These are phyloP conservation scores for Angomonas ambiguus DNA, from an alignment of 208 protist genomes.

Conservation along the genomic window DNA sequence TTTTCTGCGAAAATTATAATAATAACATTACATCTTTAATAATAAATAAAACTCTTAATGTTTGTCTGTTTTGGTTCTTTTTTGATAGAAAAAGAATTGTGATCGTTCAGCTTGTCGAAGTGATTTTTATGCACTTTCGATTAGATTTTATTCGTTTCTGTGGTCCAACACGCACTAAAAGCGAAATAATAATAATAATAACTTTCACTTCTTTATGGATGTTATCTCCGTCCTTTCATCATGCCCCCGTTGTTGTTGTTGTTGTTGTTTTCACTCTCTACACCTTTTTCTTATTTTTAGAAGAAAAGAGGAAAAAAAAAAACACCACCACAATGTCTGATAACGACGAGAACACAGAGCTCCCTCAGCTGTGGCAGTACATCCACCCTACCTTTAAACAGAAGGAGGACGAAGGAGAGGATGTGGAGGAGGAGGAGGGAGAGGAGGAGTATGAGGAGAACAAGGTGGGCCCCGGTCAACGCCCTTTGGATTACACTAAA, in stretches of 20 bases:
- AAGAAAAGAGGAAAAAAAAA: slow-evolving; percentile 11
- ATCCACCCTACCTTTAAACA: slow-evolving; percentile 60
- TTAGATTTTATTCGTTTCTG: not conserved
- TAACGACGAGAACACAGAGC: slow-evolving; percentile 53
- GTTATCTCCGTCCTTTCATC: not conserved
- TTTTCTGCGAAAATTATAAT: too few species aligned
- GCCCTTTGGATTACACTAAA: slow-evolving; percentile 54
- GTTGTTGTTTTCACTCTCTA: not conserved
- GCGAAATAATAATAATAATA: too few species aligned
- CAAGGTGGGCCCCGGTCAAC: slow-evolving; percentile 7
- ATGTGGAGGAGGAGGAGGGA: slow-evolving; percentile 35
- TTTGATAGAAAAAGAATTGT: slow-evolving; percentile 4
- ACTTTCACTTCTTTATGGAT: not conserved
- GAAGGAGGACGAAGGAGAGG: slow-evolving; percentile 32
- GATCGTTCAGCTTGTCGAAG: not conserved
- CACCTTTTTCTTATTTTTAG: not conserved
- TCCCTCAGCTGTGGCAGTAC: slow-evolving; percentile 75
- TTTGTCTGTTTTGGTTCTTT: too few species aligned
- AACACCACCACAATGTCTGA: slow-evolving; percentile 37
- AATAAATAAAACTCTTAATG: too few species aligned
- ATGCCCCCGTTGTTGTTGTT: not conserved
- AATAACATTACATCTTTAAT: too few species aligned
- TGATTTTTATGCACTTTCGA: not conserved
- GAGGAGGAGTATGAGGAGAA: slow-evolving; percentile 3
- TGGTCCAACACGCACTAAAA: not conserved